phyloP scores from a whole-genome alignment of 2,329 filamentous ascomycete genomes.

The Davidsoniella australis region DNA sequence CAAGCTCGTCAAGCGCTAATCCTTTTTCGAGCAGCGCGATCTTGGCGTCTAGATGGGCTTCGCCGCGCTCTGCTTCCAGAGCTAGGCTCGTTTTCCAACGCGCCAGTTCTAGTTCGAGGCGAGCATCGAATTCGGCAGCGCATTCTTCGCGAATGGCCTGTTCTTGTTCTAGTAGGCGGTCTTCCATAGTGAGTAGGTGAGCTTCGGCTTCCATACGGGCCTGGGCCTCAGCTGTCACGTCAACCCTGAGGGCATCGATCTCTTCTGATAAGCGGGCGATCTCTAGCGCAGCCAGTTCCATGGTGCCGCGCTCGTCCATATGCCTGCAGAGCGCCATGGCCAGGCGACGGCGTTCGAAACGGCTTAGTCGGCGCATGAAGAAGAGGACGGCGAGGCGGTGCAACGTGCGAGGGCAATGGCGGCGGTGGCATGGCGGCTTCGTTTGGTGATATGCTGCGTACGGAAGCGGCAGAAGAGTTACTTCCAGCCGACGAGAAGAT shows the following conservation, averaged over 20 bases:
- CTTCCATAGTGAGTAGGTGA: slow-evolving; percentile 52
- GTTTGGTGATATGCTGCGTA: slow-evolving; percentile 4
- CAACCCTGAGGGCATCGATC: slow-evolving; percentile 54
- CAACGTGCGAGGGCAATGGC: background rate
- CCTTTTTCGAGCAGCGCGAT: slow-evolving; percentile 45
- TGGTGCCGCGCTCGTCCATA: slow-evolving; percentile 46
- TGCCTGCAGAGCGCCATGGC: slow-evolving; percentile 16
- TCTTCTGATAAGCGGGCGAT: slow-evolving; percentile 65
- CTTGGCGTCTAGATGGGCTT: slow-evolving; percentile 79
- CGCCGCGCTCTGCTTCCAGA: slow-evolving; percentile 60
- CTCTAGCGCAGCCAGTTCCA: slow-evolving; percentile 67
- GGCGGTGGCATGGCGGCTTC: slow-evolving; percentile 2
- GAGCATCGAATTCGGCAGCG: slow-evolving; percentile 67
- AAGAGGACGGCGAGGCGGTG: slow-evolving; percentile 1
- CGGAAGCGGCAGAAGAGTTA: slow-evolving; percentile 1
- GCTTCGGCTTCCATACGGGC: slow-evolving; percentile 55
- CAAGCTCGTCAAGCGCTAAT: slow-evolving; percentile 19
- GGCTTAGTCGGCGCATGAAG: slow-evolving; percentile 1
- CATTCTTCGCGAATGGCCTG: slow-evolving; percentile 79
- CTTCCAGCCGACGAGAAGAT: slow-evolving; percentile 30
- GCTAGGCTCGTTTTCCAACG: slow-evolving; percentile 70
- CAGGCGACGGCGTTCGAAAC: slow-evolving; percentile 1
- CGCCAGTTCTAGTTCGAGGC: slow-evolving; percentile 55
- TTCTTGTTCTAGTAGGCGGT: slow-evolving; percentile 52
- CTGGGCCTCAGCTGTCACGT: slow-evolving; percentile 54